phyloP scores from a whole-genome alignment of 345 rosid genomes.

The Lepidium didymum region DNA sequence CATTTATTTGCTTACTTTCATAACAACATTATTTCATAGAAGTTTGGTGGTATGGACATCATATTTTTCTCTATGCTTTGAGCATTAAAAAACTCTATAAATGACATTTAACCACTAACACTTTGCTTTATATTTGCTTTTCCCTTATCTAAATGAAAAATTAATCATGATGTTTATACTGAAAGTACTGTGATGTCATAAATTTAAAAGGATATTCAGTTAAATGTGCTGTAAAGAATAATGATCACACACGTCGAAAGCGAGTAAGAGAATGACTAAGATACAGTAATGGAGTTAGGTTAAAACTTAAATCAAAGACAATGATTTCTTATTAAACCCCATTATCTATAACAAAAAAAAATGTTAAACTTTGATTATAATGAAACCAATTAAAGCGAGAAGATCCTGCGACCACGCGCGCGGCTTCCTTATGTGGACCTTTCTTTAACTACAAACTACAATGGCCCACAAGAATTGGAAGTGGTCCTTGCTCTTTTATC shows the following conservation, averaged over 20 bases:
- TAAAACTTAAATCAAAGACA: constrained; percentile 3
- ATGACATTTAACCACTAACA: too few relatives aligned
- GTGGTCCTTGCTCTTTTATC: constrained; percentile 14
- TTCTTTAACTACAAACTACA: constrained; percentile 14
- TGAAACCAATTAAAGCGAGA: constrained; percentile 17
- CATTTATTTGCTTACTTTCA: too few relatives aligned
- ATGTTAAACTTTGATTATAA: constrained; percentile 16
- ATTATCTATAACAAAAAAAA: not conserved
- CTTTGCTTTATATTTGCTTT: too few relatives aligned
- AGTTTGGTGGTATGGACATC: too few relatives aligned
- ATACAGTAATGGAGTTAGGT: constrained; percentile 19
- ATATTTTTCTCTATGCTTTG: too few relatives aligned
- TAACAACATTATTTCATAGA: too few relatives aligned
- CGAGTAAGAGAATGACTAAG: constrained; percentile 20
- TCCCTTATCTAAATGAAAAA: too few relatives aligned
- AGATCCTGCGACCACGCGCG: constrained; percentile 29
- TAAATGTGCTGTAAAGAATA: constrained; percentile 19
- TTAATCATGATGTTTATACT: too few relatives aligned
- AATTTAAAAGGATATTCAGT: not conserved
- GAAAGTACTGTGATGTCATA: too few relatives aligned
- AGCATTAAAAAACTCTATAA: too few relatives aligned
- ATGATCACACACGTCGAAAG: constrained; percentile 18
- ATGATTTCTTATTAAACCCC: not conserved
- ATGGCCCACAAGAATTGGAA: constrained; percentile 4
- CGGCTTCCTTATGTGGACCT: constrained; percentile 15